A percentile compares a stretch with the other conserved stretches of the same genome.
phyloP scores from a whole-genome alignment of 2,329 filamentous ascomycete species.

The Aspergillus sp. region DNA sequence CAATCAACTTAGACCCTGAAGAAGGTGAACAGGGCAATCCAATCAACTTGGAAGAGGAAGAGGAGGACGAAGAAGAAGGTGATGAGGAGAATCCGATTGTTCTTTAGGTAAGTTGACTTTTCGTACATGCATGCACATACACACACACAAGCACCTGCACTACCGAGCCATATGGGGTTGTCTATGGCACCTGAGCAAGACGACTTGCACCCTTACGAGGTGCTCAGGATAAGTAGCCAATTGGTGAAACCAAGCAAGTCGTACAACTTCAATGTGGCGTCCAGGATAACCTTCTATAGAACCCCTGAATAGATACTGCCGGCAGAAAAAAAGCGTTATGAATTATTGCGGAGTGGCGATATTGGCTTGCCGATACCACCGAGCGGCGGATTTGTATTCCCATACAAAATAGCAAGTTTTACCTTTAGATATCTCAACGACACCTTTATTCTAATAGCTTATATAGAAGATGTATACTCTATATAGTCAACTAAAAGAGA shows the following conservation, averaged over 20 bases:
- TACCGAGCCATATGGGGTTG: constrained; percentile 1
- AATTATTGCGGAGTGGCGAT: neutral
- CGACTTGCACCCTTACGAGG: constrained; percentile 8
- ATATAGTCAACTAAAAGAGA: no score
- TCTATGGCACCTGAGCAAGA: constrained; percentile 9
- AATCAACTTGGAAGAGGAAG: neutral
- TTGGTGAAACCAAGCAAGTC: constrained; percentile 10
- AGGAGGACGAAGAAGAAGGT: neutral
- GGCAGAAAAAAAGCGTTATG: neutral
- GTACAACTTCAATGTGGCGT: neutral
- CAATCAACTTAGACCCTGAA: neutral
- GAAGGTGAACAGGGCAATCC: neutral
- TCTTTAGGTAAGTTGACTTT: constrained; percentile 3
- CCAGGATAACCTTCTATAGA: neutral
- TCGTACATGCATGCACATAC: neutral
- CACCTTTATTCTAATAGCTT: no score
- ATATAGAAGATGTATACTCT: no score
- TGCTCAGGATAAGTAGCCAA: constrained; percentile 9
- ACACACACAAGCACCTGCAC: neutral
- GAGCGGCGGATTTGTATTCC: no score
- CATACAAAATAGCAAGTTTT: no score
- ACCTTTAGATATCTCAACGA: no score
- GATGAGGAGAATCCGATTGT: neutral
- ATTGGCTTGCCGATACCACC: neutral
- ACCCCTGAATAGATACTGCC: neutral